Evolutionary conservation across 139 green algal species (phyloP).

Genomic region (Chlorella sp.): DNA sequence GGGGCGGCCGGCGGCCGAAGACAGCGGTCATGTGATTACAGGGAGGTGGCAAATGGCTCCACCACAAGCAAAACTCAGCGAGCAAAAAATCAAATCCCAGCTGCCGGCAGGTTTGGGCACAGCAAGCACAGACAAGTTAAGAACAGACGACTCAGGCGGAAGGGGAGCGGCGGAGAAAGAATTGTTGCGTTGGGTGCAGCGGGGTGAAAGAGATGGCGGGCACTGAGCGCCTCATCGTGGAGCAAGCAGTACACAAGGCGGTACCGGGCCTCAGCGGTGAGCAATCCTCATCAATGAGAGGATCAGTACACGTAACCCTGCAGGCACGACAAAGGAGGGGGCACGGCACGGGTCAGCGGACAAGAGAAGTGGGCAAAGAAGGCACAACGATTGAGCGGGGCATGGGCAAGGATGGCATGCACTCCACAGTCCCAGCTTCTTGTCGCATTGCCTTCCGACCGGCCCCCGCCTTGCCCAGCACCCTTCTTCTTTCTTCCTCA

Average conservation of each 20-base stretch:
- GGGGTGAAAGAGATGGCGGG: background rate
- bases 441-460: background rate
- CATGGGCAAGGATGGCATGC: background rate
- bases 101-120: background rate
- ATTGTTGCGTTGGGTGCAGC: background rate
- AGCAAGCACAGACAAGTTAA: background rate
- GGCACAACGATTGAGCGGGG: background rate
- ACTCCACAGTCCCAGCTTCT: too few species aligned
- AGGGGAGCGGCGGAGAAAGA: background rate
- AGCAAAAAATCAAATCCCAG: slow-evolving; percentile 14
- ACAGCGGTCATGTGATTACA: background rate
- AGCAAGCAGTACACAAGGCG: background rate
- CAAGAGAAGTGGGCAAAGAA: background rate
- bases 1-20: background rate
- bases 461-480: background rate
- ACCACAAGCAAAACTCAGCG: background rate
- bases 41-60: background rate
- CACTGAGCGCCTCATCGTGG: background rate
- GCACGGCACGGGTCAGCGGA: background rate
- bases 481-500: background rate
- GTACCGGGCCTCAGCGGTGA: background rate
- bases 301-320: slow-evolving; percentile 15
- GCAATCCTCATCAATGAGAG: background rate
- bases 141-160: background rate
- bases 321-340: background rate